Evolutionary conservation across 2,329 filamentous ascomycete genomes (phyloP).

Genomic region (Pseudocercospora fijiensis): DNA sequence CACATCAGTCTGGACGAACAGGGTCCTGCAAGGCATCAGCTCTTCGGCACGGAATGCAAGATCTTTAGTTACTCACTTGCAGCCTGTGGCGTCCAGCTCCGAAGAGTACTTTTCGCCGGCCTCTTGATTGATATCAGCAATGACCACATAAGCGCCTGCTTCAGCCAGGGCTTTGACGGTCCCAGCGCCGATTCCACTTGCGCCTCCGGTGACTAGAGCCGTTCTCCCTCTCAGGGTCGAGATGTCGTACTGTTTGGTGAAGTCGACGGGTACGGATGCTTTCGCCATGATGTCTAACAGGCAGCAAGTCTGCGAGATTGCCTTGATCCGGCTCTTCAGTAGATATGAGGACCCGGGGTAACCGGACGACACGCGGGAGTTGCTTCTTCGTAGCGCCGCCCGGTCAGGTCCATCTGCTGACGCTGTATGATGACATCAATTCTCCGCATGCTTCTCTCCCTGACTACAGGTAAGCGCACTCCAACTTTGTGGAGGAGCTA

Average conservation of each 20-base stretch:
- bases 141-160: slow-evolving; percentile 3
- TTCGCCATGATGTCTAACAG: not conserved
- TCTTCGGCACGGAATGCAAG: not conserved
- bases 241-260: not conserved
- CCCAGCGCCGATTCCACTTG: slow-evolving; percentile 9
- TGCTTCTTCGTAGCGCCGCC: no score
- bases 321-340: not conserved
- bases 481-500: no score
- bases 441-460: no score
- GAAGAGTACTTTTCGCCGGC: slow-evolving; percentile 1
- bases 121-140: slow-evolving; percentile 11
- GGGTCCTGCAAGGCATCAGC: slow-evolving; percentile 11
- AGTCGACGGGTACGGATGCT: not conserved
- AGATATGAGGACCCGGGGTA: not conserved
- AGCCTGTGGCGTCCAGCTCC: not conserved
- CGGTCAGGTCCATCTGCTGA: no score
- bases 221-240: not conserved
- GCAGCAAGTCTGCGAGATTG: not conserved
- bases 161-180: slow-evolving; percentile 8
- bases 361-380: no score
- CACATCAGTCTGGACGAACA: slow-evolving; percentile 35
- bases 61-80: not conserved
- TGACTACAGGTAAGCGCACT: no score
- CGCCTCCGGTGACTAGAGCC: not conserved
- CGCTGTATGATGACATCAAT: no score